A percentile compares a stretch with the other conserved stretches of the same genome.
Evolutionary conservation across 2,329 filamentous ascomycete species (phyloP).

Genomic region (Trichoderma sp.): DNA sequence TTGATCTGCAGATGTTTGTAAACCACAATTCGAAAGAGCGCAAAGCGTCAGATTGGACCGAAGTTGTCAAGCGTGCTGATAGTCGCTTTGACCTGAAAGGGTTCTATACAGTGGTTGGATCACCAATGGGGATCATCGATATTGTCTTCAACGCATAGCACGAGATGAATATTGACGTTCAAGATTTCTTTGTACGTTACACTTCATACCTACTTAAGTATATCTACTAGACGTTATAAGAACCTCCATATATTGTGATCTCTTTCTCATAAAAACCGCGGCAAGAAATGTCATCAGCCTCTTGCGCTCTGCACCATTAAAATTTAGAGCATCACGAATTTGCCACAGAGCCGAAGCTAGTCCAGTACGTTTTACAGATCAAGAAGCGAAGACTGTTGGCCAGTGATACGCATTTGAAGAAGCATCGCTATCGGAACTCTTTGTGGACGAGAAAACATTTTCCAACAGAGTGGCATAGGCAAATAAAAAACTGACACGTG

Average conservation of each 20-base stretch:
- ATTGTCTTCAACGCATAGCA: neutral
- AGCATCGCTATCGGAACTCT: too few relatives aligned
- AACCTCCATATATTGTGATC: neutral
- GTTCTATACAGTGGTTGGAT: neutral
- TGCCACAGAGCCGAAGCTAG: too few relatives aligned
- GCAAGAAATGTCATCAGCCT: neutral
- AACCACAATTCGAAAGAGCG: neutral
- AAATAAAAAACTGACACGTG: conserved; percentile 41
- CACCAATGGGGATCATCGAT: neutral
- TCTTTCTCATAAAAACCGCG: neutral
- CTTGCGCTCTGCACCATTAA: neutral
- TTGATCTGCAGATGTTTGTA: neutral
- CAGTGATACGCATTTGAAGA: too few relatives aligned
- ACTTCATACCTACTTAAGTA: neutral
- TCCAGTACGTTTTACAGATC: too few relatives aligned
- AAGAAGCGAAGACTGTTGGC: too few relatives aligned
- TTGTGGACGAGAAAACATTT: too few relatives aligned
- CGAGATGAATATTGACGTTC: neutral
- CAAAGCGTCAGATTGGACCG: neutral
- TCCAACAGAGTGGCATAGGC: conserved; percentile 46
- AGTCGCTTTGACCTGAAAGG: neutral
- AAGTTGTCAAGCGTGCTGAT: neutral
- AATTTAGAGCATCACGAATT: too few relatives aligned
- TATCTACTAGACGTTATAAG: neutral
- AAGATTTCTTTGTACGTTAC: neutral